Percentiles rank a stretch among this genome's conserved stretches.
Evolutionary conservation across 371 early-diverging fungal species (phyloP).

Genomic region (Nematocida ausubeli): DNA sequence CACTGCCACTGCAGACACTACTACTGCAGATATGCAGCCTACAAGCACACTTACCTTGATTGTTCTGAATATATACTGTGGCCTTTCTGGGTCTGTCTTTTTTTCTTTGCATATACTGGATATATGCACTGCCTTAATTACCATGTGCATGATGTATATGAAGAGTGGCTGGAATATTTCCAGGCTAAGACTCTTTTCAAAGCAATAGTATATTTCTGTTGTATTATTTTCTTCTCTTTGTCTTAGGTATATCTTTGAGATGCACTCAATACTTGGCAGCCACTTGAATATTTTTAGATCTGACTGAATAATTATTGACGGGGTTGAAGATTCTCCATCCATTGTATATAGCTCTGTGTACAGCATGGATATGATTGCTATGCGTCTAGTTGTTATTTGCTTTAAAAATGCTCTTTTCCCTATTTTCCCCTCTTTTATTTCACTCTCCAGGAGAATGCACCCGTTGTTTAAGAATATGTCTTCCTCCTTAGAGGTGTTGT

Average conservation of each 20-base stretch:
- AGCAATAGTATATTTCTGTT: background rate
- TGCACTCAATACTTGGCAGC: background rate
- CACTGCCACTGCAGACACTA: too few species aligned
- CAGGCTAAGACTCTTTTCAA: background rate
- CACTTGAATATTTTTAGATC: background rate
- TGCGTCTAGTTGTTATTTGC: background rate
- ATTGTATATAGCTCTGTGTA: conserved; percentile 32
- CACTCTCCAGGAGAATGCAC: background rate
- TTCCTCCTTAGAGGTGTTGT: background rate
- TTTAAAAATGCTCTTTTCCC: conserved; percentile 24
- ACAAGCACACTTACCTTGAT: too few species aligned
- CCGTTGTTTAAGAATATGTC: background rate
- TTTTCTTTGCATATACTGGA: background rate
- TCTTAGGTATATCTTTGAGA: conserved; percentile 31
- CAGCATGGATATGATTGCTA: background rate
- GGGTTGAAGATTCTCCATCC: background rate
- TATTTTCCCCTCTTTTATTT: background rate
- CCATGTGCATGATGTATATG: background rate
- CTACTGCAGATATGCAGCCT: too few species aligned
- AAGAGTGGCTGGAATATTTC: background rate
- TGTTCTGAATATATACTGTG: too few species aligned
- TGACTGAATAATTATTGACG: conserved; percentile 10
- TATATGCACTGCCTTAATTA: background rate
- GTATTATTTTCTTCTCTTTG: background rate
- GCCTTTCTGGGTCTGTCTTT: too few species aligned